Evolutionary conservation across 163 green algal species (phyloP).

Genomic region (Trebouxiophyceae sp.): DNA sequence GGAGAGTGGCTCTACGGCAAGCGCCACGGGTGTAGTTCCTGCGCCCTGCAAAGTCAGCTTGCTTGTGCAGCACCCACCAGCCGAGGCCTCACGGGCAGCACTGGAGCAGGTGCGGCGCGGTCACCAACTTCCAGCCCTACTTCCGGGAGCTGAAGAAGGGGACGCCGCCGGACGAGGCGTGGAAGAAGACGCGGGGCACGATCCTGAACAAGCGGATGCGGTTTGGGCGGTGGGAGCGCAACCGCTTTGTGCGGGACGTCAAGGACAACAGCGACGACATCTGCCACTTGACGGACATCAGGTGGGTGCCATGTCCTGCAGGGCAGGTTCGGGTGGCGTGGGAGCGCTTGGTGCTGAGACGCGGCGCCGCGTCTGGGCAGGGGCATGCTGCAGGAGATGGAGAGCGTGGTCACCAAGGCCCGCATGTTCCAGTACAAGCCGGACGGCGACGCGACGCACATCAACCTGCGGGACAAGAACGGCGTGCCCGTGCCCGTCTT

Average conservation of each 20-base stretch:
- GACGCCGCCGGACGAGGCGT: conserved; percentile 57
- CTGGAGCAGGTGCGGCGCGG: conserved; percentile 74
- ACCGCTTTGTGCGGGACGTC: conserved; percentile 44
- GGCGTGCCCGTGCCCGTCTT: conserved; percentile 62
- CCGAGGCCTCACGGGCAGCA: too few relatives aligned
- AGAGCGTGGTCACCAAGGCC: conserved; percentile 60
- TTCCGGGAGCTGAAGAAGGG: conserved; percentile 59
- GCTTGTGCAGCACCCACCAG: too few relatives aligned
- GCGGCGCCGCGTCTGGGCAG: conserved; percentile 41
- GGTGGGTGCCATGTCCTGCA: too few relatives aligned
- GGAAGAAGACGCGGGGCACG: not conserved
- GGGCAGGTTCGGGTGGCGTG: too few relatives aligned
- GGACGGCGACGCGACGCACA: conserved; percentile 76
- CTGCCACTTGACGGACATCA: not conserved
- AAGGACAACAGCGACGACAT: conserved; percentile 22
- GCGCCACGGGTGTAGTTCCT: conserved; percentile 57
- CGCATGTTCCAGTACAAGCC: conserved; percentile 90
- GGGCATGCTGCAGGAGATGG: conserved; percentile 67
- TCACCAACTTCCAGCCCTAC: conserved; percentile 64
- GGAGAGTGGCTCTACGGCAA: conserved; percentile 76
- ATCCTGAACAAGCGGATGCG: not conserved
- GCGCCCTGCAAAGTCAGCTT: not conserved
- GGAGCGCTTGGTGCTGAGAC: not conserved
- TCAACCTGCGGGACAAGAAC: conserved; percentile 66
- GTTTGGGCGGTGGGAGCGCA: conserved; percentile 31